Percentiles rank a stretch among this genome's conserved stretches.
phyloP scores from a whole-genome alignment of 1,284 basidiomycete genomes.

The Malassezia restricta region DNA sequence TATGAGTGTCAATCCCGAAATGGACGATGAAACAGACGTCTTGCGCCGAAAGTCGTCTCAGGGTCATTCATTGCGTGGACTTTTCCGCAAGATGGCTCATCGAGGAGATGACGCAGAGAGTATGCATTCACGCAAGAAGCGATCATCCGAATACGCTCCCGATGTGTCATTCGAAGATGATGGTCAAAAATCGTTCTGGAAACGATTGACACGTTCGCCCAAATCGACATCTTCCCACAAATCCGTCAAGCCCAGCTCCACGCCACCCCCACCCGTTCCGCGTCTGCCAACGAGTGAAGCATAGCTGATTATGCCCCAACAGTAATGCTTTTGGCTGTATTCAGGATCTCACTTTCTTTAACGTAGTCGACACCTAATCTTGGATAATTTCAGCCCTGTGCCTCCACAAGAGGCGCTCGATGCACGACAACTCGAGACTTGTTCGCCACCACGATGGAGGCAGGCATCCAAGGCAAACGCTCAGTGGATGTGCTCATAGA shows the following conservation, averaged over 20 bases:
- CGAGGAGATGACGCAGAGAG: background rate
- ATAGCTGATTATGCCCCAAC: no score
- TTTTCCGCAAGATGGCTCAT: background rate
- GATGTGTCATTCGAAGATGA: background rate
- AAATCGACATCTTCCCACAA: slow-evolving; percentile 5
- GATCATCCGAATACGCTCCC: background rate
- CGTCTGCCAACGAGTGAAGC: slow-evolving; percentile 65
- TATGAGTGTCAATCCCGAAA: no score
- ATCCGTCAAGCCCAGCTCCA: background rate
- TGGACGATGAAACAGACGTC: background rate
- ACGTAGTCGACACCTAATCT: no score
- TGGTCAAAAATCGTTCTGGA: slow-evolving; percentile 4
- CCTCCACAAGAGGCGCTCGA: no score
- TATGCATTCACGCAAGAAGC: background rate
- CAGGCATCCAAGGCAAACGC: no score
- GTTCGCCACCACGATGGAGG: no score
- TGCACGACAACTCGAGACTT: no score
- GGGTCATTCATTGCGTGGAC: background rate
- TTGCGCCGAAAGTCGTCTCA: background rate
- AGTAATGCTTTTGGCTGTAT: no score
- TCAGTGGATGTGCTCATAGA: no score
- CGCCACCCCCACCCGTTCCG: slow-evolving; percentile 66
- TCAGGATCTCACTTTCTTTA: no score
- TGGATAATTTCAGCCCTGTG: no score
- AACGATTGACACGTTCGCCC: slow-evolving; percentile 3